Evolutionary conservation across 306 rosid species (phyloP), one percentile per base, ranked within the genome.

Genomic region (Abrus pulchellus): DNA sequence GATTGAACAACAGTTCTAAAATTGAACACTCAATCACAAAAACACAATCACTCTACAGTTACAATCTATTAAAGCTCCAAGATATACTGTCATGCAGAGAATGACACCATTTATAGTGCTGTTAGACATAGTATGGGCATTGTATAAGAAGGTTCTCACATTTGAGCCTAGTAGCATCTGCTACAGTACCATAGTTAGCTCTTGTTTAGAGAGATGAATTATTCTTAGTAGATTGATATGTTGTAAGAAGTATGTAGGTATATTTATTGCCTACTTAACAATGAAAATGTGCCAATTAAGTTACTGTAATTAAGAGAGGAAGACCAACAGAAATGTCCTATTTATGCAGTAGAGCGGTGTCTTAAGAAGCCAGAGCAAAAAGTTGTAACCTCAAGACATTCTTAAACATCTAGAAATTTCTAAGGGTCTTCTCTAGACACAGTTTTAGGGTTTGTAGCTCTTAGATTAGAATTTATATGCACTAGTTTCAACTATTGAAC

Each of bases 131-230:
- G 32, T 40, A 11, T 8, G 29, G 12, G 6, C 27, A 74, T 55
- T 38, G 57, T 7, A 57, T 29, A 48, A 7, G 14, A 50, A 13
- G 30, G 4, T 50, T 49, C 36, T 8, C 13, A 13, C 50, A 72
- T 12, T 10, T 9, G 30, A 38, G 13, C 30, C 36, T 14, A n/a
- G 33, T 34, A 34, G 13, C 43, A 49, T 10, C 38, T 28, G 73
- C 27, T 9, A 4, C 38, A 7, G 34, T 48, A 11, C 6, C 36
- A 48, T 11, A 34, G 29, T 62, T 34, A 45, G 28, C 60, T 75
- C 13, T 27, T 30, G 28, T 75, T 47, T 29, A 65, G 56, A 43
- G 69, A 78, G 68, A 68, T 57, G 62, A 33, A 68, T 32, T 38
- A 60, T 68, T 54, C 57, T 8, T 9, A 45, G 14, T 44, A 59